Conservation (phyloP, 225 moss, liverwort and hornwort species). For the Pseudoscleropodium purum region DNA sequence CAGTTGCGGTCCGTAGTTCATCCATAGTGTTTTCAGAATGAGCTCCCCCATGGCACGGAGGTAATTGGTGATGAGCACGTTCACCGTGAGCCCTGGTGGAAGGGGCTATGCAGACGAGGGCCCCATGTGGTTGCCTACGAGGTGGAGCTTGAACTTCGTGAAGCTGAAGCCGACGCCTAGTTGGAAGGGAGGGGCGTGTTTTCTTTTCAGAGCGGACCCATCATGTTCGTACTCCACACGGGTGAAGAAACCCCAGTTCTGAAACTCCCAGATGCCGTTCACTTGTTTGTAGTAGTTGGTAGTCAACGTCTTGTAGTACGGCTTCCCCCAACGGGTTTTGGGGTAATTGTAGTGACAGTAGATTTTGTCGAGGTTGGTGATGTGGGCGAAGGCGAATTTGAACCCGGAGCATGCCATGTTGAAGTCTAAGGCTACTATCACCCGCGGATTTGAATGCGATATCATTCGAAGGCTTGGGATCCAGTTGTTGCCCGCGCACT, state of each 20-base stretch:
- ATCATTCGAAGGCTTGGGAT: neutral
- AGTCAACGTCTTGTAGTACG: conserved; percentile 23
- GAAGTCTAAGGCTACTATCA: conserved; percentile 53
- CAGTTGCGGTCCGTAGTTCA: neutral
- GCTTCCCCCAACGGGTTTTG: neutral
- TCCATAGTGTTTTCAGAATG: neutral
- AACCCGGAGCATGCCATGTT: conserved; percentile 48
- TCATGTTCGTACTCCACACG: neutral
- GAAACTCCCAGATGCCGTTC: conserved; percentile 14
- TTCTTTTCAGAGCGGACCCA: neutral
- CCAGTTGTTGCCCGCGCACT: neutral
- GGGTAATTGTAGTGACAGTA: conserved; percentile 12
- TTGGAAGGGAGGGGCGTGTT: neutral
- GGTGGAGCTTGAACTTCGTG: conserved; percentile 48
- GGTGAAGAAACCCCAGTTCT: conserved; percentile 46
- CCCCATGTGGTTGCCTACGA: too few species aligned
- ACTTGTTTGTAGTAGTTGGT: conserved; percentile 16
- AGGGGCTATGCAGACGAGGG: too few species aligned
- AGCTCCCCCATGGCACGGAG: conserved; percentile 15
- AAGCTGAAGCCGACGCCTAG: neutral
- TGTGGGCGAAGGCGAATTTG: conserved; percentile 48
- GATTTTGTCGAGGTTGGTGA: conserved; percentile 3
- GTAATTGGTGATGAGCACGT: conserved; percentile 42
- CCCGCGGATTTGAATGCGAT: conserved; percentile 15
- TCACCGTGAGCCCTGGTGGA: too few species aligned